phyloP scores from a whole-genome alignment of 2,329 filamentous ascomycete species.

The Cyanodermella asteris region DNA sequence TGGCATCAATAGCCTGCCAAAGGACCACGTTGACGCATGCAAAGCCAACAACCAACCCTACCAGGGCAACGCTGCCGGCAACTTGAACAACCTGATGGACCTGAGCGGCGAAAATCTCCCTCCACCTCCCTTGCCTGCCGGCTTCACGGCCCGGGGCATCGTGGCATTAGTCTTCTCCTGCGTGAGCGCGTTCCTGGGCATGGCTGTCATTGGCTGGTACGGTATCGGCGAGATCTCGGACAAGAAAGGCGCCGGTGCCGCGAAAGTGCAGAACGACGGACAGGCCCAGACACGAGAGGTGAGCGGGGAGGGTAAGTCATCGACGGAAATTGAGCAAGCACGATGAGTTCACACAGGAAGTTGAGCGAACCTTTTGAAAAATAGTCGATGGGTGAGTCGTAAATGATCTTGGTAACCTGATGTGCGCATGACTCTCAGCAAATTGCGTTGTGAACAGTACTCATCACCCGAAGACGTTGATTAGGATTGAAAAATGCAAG shows the following conservation, averaged over 20 bases:
- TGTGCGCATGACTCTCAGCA: no score
- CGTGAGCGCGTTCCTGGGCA: constrained; percentile 44
- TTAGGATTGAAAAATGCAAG: no score
- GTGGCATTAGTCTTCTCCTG: constrained; percentile 55
- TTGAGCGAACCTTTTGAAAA: no score
- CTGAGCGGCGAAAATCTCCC: constrained; percentile 37
- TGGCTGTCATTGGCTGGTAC: constrained; percentile 39
- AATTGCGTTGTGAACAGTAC: no score
- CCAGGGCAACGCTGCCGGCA: constrained; percentile 53
- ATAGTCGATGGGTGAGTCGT: no score
- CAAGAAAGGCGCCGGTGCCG: neutral
- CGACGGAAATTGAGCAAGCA: no score
- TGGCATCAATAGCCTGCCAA: constrained; percentile 32
- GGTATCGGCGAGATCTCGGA: constrained; percentile 1
- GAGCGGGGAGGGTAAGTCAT: no score
- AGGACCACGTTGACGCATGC: constrained; percentile 39
- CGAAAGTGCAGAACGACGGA: no score
- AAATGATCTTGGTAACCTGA: no score
- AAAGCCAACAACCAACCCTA: constrained; percentile 26
- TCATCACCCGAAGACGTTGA: no score
- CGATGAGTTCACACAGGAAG: no score
- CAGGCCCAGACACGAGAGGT: no score
- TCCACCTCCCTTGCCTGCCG: constrained; percentile 36
- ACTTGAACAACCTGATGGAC: constrained; percentile 41
- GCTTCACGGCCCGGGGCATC: constrained; percentile 50